A percentile compares a stretch with the other conserved stretches of the same genome.
Evolutionary conservation across 2,329 filamentous ascomycete species (phyloP).

Genomic region (Phialemoniopsis sp.): DNA sequence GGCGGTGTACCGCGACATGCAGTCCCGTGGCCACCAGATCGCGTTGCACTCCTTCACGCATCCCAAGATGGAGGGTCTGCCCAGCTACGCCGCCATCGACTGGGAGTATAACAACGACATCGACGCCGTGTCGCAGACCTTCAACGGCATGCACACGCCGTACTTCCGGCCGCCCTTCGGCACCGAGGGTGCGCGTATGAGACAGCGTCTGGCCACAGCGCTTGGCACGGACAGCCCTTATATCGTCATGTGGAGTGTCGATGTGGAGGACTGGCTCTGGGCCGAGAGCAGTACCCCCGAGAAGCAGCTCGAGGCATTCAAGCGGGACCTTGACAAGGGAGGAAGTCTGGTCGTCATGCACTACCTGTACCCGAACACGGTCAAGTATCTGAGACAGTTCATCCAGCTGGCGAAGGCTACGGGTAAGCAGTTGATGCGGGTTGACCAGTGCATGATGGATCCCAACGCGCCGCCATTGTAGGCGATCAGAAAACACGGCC

Average conservation of each 20-base stretch:
- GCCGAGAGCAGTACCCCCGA: conserved; percentile 57
- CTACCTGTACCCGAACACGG: conserved; percentile 62
- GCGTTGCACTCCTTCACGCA: conserved; percentile 66
- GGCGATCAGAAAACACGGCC: no score
- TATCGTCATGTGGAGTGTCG: conserved; percentile 65
- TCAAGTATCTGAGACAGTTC: conserved; percentile 59
- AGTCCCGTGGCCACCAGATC: conserved; percentile 60
- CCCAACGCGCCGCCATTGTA: conserved; percentile 23
- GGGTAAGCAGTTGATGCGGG: conserved; percentile 46
- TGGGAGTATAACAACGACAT: conserved; percentile 59
- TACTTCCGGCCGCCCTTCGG: conserved; percentile 71
- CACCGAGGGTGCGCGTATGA: conserved; percentile 62
- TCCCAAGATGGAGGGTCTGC: conserved; percentile 59
- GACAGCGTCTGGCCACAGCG: conserved; percentile 54
- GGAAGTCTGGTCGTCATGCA: conserved; percentile 66
- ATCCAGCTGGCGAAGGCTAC: conserved; percentile 60
- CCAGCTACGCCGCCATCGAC: conserved; percentile 48
- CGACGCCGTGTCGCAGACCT: conserved; percentile 35
- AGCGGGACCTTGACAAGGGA: conserved; percentile 56
- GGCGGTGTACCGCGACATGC: conserved; percentile 60
- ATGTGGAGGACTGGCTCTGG: conserved; percentile 70
- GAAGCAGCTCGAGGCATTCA: conserved; percentile 63
- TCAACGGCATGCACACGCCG: conserved; percentile 23
- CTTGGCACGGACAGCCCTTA: conserved; percentile 45
- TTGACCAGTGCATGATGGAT: conserved; percentile 30